Conservation (phyloP, 2,329 filamentous ascomycete species). For the Fusarium caatingaense region DNA sequence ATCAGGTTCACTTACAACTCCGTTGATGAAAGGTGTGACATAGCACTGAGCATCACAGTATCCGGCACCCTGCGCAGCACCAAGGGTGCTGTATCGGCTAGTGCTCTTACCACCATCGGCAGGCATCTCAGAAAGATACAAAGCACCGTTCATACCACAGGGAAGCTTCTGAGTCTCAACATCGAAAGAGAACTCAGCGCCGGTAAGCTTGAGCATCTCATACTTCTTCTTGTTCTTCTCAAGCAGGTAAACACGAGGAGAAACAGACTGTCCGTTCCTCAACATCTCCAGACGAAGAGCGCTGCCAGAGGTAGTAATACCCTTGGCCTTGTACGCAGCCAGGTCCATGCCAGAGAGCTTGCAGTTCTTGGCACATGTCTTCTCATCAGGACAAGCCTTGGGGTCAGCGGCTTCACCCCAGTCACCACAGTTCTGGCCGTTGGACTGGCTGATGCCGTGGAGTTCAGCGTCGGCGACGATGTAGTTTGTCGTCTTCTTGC, state of each 20-base stretch:
- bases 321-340: slow-evolving; percentile 56
- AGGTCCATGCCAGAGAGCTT: slow-evolving; percentile 64
- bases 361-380: slow-evolving; percentile 65
- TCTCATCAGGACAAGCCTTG: slow-evolving; percentile 62
- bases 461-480: slow-evolving; percentile 62
- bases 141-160: slow-evolving; percentile 75
- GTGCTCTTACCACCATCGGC: slow-evolving; percentile 68
- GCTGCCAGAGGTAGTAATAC: slow-evolving; percentile 49
- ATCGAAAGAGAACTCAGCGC: slow-evolving; percentile 73
- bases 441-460: slow-evolving; percentile 59
- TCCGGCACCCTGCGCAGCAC: slow-evolving; percentile 70
- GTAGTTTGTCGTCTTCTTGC: slow-evolving; percentile 58
- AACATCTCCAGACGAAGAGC: slow-evolving; percentile 47
- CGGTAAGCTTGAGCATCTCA: slow-evolving; percentile 68
- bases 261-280: slow-evolving; percentile 30
- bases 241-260: slow-evolving; percentile 69
- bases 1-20: slow-evolving; percentile 51
- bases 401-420: slow-evolving; percentile 45
- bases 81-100: slow-evolving; percentile 61
- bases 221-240: slow-evolving; percentile 65
- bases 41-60: slow-evolving; percentile 73
- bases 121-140: slow-evolving; percentile 69
- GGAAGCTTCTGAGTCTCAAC: slow-evolving; percentile 73
- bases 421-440: slow-evolving; percentile 43
- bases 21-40: slow-evolving; percentile 62